Evolutionary conservation across 2,329 filamentous ascomycete species (phyloP), one percentile per base, ranked within the genome.

Genomic region (Penicillium sp.): DNA sequence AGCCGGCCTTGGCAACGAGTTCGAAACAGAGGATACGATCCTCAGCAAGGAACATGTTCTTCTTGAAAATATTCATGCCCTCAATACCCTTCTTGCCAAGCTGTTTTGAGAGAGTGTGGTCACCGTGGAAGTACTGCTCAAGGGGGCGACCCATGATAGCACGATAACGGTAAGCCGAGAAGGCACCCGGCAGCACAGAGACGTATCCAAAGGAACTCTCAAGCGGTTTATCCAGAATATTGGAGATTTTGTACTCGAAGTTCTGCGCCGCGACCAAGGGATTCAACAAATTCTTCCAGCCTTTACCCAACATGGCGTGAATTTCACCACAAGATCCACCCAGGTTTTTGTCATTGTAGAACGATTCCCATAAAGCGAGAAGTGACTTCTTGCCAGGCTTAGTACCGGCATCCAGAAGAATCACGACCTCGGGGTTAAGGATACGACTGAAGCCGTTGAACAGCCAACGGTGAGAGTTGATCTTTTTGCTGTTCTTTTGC

Each of bases 21-120:
- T 98, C 93, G 83, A 98, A 98, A 82, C 93, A 98, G 54, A 98
- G 85, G 81, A 98, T 98, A 86, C 93, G 92, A 87, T 98, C 93
- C 80, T 98, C 93, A 76, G 93, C 93, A 87, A 98, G 93, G 84
- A 97, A 98, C 93, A 98, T 98, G 85, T 98, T 98, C 87, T 98
- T 98, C 83, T 97, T 98, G 89, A 98, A 98, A 76, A 98, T 97
- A 79, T 97, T 97, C 93, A 98, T 98, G 70, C 93, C 93, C 75
- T 98, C 93, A 68, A 98, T 97, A 85, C 93, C 93, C 85, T 98
- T 98, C 81, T 96, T 96, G 66, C 93, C 93, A 52, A 97, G 87
- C 67, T 93, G 88, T 79, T 93, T 93, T 60, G 93, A 96, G 26
- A 97, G 84, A 1, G 93, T 98, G 78, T 97, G 93, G 72, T 98